Evolutionary conservation across 176 grass and related monocot species (phyloP), one percentile per base, ranked within the genome.

Genomic region (Musa itinerans): DNA sequence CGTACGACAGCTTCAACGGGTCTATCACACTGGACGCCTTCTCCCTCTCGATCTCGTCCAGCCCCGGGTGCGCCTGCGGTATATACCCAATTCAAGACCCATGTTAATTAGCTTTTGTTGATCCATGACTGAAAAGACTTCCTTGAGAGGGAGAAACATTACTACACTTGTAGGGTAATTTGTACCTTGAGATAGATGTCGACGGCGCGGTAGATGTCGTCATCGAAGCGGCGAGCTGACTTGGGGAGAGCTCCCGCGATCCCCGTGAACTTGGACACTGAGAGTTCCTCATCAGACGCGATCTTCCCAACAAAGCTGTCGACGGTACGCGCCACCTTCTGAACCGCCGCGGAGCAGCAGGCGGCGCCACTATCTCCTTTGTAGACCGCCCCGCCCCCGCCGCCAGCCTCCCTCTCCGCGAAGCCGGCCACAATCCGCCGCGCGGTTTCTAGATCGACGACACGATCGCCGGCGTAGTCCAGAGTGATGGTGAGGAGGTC

Each of bases 1-100:
- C 81, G 85, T 86, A 79, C 2, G 92, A 89, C 0, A 96, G 84
- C 82, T 76, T 84, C 61, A 87, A 83, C 27, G 88, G 87, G 73
- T 98, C 94, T 73, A 96, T 84, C 80, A 98, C 86, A 73, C 89
- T 91, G 86, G 90, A 93, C 53, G 89, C 75, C 80, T 93, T 93
- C 89, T 93, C 92, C 72, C 89, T 87, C 65, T 90, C 87, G 74
- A 96, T 82, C 85, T 96, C 92, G 19, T 92, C 89, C 43, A 96
- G 69, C 19, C 14, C 64, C 1, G 87, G 75, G 68, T 96, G 92
- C 27, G 87, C 87, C 86, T 88, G 62, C 5, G 34, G 34, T 5
- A 43, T 6, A 43, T 43, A 43, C 34, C 34, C 34, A 43, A 43
- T 43, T 43, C 34, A 43, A 43, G 34, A 43, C 34, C 34, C 4